Evolutionary conservation across 352 stramenopile genomes (phyloP), one percentile per base, ranked within the genome.

Genomic region (Pythium monospermum): DNA sequence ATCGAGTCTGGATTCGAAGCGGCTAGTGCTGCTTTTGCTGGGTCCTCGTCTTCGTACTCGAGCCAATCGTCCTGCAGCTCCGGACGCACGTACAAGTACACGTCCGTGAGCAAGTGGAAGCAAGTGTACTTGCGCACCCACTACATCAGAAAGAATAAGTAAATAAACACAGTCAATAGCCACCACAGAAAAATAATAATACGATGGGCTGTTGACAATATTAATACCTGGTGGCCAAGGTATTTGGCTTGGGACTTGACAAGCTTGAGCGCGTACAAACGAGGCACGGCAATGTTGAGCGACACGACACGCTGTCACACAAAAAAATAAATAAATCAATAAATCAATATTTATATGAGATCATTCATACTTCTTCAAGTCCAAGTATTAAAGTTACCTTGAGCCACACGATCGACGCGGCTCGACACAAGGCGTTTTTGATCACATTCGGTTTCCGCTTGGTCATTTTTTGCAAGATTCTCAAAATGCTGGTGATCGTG

Each of bases 61-160:
- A 92, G 69, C 82, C 82, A 92, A 57, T 80, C 82, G 59, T 92
- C 81, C 42, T 92, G 72, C 32, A 92, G 62, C 46, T 88, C 73
- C 0, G 81, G 78, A 19, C 78, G 76, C 30, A 92, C 78, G 57
- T 90, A 64, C 31, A 92, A 31, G 57, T 92, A 92, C 21, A 92
- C 64, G 33, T 89, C 78, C 2, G 78, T 90, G 19, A 92, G 66
- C 50, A 92, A 30, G 35, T 74, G 73, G 44, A 87, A 76, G 47
- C 82, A 92, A 3, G 82, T 92, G 50, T 87, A 92, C 63, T 92
- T 92, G 38, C 82, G 82, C 40, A 89, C 63, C 82, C 82, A 92
- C 82, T 92, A 46, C 27, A 40, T 28, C 61, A 53, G 18, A 42
- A 30, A 25, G 21, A 5, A 19, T n/a, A 18, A 5, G 45, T 35